These are phyloP conservation scores for Dioszegia crocea DNA, from an alignment of 768 basidiomycete genomes.

Conservation along the genomic window DNA sequence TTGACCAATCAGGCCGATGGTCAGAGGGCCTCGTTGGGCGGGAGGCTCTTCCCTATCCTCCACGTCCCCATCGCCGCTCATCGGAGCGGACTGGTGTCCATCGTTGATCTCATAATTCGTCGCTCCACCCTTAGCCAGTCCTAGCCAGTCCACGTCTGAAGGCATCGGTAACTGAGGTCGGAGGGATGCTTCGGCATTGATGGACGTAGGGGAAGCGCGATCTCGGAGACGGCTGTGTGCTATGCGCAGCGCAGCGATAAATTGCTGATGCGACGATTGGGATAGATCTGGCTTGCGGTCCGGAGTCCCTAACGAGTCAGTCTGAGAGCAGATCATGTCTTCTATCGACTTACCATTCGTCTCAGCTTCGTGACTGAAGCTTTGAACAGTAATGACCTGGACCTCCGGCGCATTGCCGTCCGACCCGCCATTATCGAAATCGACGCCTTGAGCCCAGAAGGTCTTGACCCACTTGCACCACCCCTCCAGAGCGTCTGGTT, in stretches of 20 bases:
- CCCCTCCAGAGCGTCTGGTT: slow-evolving; percentile 52
- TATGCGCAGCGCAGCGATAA: slow-evolving; percentile 63
- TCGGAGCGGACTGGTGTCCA: no score
- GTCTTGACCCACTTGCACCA: slow-evolving; percentile 43
- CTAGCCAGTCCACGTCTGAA: no score
- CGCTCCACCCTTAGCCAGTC: no score
- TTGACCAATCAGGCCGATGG: slow-evolving; percentile 84
- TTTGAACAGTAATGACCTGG: slow-evolving; percentile 13
- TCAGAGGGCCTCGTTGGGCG: slow-evolving; percentile 53
- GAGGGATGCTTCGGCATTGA: no score
- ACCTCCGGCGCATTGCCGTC: neutral
- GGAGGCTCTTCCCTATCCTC: no score
- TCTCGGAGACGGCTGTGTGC: slow-evolving; percentile 65
- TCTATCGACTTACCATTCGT: neutral
- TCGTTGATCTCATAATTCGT: no score
- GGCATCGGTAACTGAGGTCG: no score
- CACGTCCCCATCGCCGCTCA: no score
- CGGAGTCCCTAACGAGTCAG: slow-evolving; percentile 18
- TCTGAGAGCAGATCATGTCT: neutral
- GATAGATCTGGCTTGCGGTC: slow-evolving; percentile 60
- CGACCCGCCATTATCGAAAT: neutral
- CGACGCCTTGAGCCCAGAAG: slow-evolving; percentile 32
- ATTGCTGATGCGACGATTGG: slow-evolving; percentile 52
- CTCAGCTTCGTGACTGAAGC: slow-evolving; percentile 7
- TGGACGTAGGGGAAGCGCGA: no score